Conservation (phyloP, 2,329 filamentous ascomycete genomes). For the Fusarium continuum region DNA sequence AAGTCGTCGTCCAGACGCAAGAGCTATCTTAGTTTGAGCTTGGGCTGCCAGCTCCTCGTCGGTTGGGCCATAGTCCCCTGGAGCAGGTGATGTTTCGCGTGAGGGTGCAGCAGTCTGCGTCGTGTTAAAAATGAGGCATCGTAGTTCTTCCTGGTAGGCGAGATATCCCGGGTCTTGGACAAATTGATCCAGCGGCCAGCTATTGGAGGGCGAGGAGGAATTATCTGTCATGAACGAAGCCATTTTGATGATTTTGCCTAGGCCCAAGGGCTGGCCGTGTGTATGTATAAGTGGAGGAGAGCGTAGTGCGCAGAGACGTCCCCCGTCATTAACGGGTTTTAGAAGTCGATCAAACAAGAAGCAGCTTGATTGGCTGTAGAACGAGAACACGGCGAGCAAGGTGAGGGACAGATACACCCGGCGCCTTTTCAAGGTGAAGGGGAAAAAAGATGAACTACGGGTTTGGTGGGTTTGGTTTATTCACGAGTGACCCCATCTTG, state of each 20-base stretch:
- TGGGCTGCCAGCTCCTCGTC: constrained; percentile 35
- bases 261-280: background rate
- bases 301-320: background rate
- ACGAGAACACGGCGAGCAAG: background rate
- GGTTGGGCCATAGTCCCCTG: constrained; percentile 29
- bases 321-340: background rate
- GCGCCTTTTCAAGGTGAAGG: background rate
- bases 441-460: background rate
- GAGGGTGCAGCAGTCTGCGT: constrained; percentile 56
- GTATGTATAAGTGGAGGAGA: background rate
- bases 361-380: background rate
- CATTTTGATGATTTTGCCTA: background rate
- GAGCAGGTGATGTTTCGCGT: constrained; percentile 49
- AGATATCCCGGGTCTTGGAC: constrained; percentile 54
- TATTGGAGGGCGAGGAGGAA: constrained; percentile 43
- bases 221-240: constrained; percentile 29
- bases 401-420: background rate
- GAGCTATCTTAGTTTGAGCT: constrained; percentile 37
- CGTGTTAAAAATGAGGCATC: constrained; percentile 56
- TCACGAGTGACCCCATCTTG: constrained; percentile 3
- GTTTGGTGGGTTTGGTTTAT: constrained; percentile 4
- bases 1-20: constrained; percentile 48
- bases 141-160: constrained; percentile 57
- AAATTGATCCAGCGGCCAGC: constrained; percentile 49
- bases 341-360: background rate